Evolutionary conservation across 495 filamentous ascomycete species (phyloP).

Genomic region (Neurospora tetrasperma): DNA sequence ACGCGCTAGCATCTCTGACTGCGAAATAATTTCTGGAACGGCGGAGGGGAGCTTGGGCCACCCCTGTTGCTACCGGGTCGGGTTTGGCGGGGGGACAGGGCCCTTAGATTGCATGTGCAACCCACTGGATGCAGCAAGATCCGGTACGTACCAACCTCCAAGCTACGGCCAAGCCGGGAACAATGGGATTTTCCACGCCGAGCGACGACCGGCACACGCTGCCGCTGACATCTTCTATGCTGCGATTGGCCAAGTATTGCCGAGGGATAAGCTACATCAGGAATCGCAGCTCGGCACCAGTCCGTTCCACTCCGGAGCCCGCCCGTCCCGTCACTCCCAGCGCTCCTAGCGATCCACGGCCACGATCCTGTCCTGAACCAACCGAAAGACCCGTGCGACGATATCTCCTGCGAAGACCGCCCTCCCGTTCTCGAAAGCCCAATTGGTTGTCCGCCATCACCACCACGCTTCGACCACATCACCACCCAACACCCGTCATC

Average conservation of each 20-base stretch:
- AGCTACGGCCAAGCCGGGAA: neutral
- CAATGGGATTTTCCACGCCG: neutral
- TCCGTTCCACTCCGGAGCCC: neutral
- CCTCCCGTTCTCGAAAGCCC: neutral
- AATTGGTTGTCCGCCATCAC: neutral
- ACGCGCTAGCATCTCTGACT: neutral
- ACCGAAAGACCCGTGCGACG: neutral
- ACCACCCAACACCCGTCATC: neutral
- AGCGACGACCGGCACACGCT: neutral
- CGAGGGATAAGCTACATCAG: neutral
- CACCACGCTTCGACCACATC: neutral
- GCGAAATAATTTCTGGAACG: neutral
- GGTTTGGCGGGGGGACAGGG: neutral
- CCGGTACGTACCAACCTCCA: neutral
- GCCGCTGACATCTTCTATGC: neutral
- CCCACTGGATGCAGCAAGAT: neutral
- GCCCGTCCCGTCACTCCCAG: neutral
- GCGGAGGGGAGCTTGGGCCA: conserved; percentile 4
- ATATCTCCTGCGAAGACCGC: neutral
- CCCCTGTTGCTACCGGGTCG: neutral
- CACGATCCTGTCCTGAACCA: neutral
- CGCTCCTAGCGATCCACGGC: neutral
- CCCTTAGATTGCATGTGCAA: neutral
- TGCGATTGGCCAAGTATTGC: neutral
- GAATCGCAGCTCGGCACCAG: neutral